phyloP scores from a whole-genome alignment of 371 early-diverging fungal species.

The Astathelohania contejeani region DNA sequence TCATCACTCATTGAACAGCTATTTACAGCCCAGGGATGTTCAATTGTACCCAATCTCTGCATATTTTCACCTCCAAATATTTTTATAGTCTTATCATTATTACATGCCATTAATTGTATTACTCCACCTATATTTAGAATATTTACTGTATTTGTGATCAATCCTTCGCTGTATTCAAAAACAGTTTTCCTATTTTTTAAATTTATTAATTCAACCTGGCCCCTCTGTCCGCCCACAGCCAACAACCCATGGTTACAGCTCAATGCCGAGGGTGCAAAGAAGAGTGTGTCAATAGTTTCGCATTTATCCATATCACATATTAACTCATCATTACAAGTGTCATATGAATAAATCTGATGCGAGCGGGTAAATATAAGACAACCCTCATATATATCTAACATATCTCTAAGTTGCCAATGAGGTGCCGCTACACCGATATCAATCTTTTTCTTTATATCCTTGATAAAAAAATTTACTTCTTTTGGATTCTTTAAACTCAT shows the following conservation, averaged over 20 bases:
- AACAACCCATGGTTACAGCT: slow-evolving; percentile 55
- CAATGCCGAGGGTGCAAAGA: background rate
- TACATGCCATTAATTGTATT: slow-evolving; percentile 61
- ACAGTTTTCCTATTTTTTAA: slow-evolving; percentile 57
- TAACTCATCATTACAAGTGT: background rate
- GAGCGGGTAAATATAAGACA: slow-evolving; percentile 30
- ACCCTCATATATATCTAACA: slow-evolving; percentile 48
- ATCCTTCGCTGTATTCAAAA: slow-evolving; percentile 59
- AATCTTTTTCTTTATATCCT: slow-evolving; percentile 21
- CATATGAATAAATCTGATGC: slow-evolving; percentile 20
- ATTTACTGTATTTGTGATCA: slow-evolving; percentile 71
- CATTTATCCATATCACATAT: background rate
- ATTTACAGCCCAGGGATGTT: slow-evolving; percentile 65
- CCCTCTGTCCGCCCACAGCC: slow-evolving; percentile 71
- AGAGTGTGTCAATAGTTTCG: slow-evolving; percentile 7
- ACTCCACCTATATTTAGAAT: slow-evolving; percentile 58
- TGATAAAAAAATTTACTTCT: slow-evolving; percentile 5
- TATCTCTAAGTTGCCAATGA: slow-evolving; percentile 73
- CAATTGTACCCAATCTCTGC: slow-evolving; percentile 56
- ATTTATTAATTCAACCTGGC: slow-evolving; percentile 64
- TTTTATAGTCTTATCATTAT: slow-evolving; percentile 76
- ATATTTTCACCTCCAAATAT: slow-evolving; percentile 61
- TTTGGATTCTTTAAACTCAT: background rate
- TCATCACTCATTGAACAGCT: slow-evolving; percentile 64
- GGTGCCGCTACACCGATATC: slow-evolving; percentile 37